Conservation (phyloP, 2,329 filamentous ascomycete species). For the Bipolaris zeicola region DNA sequence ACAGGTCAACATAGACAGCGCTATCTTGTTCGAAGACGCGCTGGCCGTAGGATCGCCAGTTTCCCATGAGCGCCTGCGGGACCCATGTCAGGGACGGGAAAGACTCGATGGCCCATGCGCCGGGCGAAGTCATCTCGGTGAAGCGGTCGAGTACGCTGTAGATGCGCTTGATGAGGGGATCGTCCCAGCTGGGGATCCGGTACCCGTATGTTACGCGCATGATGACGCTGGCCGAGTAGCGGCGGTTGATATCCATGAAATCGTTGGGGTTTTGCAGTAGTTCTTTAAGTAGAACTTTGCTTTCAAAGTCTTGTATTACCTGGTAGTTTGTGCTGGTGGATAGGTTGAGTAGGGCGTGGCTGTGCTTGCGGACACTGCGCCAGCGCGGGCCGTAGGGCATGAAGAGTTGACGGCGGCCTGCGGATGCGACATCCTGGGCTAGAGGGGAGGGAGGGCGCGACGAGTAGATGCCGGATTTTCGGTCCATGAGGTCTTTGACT, state of each 20-base stretch:
- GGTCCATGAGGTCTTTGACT: conserved; percentile 62
- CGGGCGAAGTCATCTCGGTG: conserved; percentile 39
- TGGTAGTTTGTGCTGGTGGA: conserved; percentile 45
- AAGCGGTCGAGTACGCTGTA: conserved; percentile 41
- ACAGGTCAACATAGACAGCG: conserved; percentile 41
- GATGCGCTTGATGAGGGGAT: conserved; percentile 41
- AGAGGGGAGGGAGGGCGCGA: conserved; percentile 50
- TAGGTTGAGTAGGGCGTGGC: conserved; percentile 42
- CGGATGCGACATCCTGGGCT: conserved; percentile 51
- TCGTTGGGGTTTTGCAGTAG: conserved; percentile 46
- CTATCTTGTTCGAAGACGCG: conserved; percentile 39
- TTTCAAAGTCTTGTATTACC: conserved; percentile 55
- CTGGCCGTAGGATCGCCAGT: conserved; percentile 36
- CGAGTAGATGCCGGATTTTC: conserved; percentile 58
- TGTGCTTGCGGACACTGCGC: conserved; percentile 47
- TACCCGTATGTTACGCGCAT: conserved; percentile 46
- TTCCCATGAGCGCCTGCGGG: conserved; percentile 39
- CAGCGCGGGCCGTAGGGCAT: conserved; percentile 49
- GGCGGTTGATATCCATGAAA: conserved; percentile 40
- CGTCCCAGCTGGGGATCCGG: conserved; percentile 41
- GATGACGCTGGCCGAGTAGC: conserved; percentile 43
- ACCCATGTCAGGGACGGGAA: conserved; percentile 40
- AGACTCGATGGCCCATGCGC: conserved; percentile 35
- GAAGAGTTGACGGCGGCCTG: conserved; percentile 56
- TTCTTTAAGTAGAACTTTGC: conserved; percentile 52